These are phyloP conservation scores for Leucogyrophana mollusca DNA, from an alignment of 768 basidiomycete species.

Conservation along the genomic window DNA sequence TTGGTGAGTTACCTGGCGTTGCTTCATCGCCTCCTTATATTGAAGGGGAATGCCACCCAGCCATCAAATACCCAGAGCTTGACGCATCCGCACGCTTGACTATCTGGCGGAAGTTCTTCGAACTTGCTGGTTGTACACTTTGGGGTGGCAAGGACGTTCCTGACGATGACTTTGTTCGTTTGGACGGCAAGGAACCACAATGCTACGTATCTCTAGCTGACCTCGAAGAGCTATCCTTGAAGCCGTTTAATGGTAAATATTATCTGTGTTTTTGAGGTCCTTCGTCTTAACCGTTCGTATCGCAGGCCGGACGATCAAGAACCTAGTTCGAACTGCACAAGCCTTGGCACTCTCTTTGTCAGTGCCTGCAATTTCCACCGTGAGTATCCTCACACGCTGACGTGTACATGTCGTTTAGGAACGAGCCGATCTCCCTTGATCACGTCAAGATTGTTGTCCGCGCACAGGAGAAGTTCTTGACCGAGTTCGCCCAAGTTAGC, in stretches of 20 bases:
- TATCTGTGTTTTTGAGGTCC: too few species aligned
- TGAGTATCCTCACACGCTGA: too few species aligned
- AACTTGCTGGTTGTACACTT: conserved; percentile 10
- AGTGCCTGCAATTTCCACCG: conserved; percentile 5
- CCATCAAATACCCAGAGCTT: conserved; percentile 26
- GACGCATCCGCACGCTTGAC: conserved; percentile 15
- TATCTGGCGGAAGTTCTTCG: conserved; percentile 26
- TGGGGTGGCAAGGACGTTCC: conserved; percentile 2
- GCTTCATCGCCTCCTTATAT: not conserved
- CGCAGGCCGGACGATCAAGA: conserved; percentile 28
- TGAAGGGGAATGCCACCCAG: conserved; percentile 1
- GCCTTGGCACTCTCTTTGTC: conserved; percentile 23
- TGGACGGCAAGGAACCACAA: conserved; percentile 6
- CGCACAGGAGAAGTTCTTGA: conserved; percentile 24
- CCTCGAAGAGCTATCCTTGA: conserved; percentile 20
- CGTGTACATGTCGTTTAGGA: conserved; percentile 3
- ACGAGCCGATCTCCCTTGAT: conserved; percentile 12
- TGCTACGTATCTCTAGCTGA: conserved; percentile 10
- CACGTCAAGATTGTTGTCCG: conserved; percentile 22
- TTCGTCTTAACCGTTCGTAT: not conserved
- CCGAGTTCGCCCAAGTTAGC: conserved; percentile 12
- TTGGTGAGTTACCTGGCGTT: conserved; percentile 27
- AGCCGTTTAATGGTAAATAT: conserved; percentile 24
- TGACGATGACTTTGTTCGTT: conserved; percentile 1
- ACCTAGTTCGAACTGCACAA: conserved; percentile 29